Evolutionary conservation across 129 eudicot genomes (phyloP).

Genomic region (Saposhnikovia divaricata): DNA sequence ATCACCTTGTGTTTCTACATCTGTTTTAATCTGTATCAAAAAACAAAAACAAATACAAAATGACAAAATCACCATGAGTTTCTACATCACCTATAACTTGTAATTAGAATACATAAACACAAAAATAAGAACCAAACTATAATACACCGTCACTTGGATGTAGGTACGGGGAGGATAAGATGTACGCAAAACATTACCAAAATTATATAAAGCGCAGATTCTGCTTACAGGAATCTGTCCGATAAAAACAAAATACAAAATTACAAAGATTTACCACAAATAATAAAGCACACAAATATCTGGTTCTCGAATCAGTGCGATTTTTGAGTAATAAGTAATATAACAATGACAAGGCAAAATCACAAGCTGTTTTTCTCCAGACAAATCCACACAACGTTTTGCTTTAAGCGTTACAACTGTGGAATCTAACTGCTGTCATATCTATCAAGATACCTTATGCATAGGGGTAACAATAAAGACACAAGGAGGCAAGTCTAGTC

Average conservation of each 20-base stretch:
- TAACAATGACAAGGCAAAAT: slow-evolving; percentile 16
- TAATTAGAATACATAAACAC: slow-evolving; percentile 4
- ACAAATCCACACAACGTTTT: slow-evolving; percentile 13
- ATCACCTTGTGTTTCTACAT: slow-evolving; percentile 96
- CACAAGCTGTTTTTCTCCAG: slow-evolving; percentile 15
- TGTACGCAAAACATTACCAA: neutral
- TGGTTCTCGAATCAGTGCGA: neutral
- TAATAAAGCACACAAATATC: neutral
- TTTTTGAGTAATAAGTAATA: neutral
- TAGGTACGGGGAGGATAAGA: neutral
- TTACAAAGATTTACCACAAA: neutral
- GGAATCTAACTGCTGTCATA: slow-evolving; percentile 30
- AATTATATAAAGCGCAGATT: neutral
- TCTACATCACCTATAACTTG: slow-evolving; percentile 90
- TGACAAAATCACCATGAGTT: slow-evolving; percentile 72
- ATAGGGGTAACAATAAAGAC: slow-evolving; percentile 9
- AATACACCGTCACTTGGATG: neutral
- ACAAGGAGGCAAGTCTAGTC: slow-evolving; percentile 10
- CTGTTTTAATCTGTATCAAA: slow-evolving; percentile 73
- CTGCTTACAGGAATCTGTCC: neutral
- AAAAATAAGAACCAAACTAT: neutral
- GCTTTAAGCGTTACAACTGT: slow-evolving; percentile 19
- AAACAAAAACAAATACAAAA: neutral
- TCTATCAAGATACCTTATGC: slow-evolving; percentile 3
- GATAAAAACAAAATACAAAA: neutral